Evolutionary conservation across 495 filamentous ascomycete species (phyloP), one percentile per base, ranked within the genome.

Genomic region (Clavariopsis aquatica): DNA sequence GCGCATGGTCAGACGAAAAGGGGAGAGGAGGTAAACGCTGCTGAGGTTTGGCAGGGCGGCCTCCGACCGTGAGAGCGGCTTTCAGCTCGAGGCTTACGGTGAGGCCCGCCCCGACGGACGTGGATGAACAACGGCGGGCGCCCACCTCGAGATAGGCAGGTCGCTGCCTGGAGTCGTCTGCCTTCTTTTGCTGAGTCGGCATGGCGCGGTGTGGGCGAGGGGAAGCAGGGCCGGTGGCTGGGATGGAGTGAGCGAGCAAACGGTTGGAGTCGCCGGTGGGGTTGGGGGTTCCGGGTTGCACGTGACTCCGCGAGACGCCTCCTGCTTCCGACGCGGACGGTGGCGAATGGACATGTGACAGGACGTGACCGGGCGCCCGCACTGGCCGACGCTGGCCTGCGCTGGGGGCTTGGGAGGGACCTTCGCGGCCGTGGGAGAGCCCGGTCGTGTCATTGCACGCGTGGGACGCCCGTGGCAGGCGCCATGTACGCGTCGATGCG

Each of bases 71-170:
- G 5, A 41, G 36, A 53, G 45, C 15, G 9, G 43, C 47, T 6
- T 52, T 64, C 61, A 64, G 61, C 61, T 56, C 45, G 43, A 64
- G 27, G 34, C 61, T 52, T 65, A 59, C 54, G 62, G 55, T 59
- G 55, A 65, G 62, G 12, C 26, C 53, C 19, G 62, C 62, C 62
- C 45, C 53, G 53, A 5, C 9, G 52, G 61, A 12, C 34, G 53
- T 17, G 46, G 27, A 15, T 28, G 49, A 20, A 43, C 45, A 20
- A 24, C 38, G 8, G 10, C 4, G 2, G 20, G 22, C 17, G 49
- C 26, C n/a, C 20, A n/a, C 29, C 1, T 27, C 12, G n/a, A 28
- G 58, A 52, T 61, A 51, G 28, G 47, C 47, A 53, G 24, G 58
- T 57, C 15, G 62, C 59, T 65, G 62, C 62, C 62, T 65, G 34